These are phyloP conservation scores for Rosa persica DNA, from an alignment of 306 rosid genomes.

Conservation along the genomic window DNA sequence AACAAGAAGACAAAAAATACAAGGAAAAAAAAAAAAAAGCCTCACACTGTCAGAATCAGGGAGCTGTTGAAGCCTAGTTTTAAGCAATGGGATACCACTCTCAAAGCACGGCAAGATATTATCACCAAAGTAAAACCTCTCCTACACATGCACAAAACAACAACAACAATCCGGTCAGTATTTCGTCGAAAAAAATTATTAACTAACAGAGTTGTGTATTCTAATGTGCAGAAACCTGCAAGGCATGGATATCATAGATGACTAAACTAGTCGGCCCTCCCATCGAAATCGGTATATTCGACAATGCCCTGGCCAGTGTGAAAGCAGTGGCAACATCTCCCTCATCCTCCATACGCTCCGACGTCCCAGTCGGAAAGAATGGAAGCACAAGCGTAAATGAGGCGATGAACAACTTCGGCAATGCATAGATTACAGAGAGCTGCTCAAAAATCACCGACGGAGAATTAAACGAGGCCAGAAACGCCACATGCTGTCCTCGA, in stretches of 20 bases:
- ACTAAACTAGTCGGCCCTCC: slow-evolving; percentile 98
- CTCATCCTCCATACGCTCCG: slow-evolving; percentile 98
- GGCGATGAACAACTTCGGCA: slow-evolving; percentile 84
- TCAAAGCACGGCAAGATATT: slow-evolving; percentile 95
- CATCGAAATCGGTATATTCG: slow-evolving; percentile 90
- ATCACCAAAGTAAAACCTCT: slow-evolving; percentile 98
- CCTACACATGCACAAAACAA: slow-evolving; percentile 46
- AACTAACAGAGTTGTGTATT: not conserved
- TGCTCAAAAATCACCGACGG: slow-evolving; percentile 95
- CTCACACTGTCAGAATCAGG: slow-evolving; percentile 94
- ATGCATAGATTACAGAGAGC: slow-evolving; percentile 87
- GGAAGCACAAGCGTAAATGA: slow-evolving; percentile 96
- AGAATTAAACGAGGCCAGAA: slow-evolving; percentile 92
- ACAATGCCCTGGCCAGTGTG: slow-evolving; percentile 89
- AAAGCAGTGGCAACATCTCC: slow-evolving; percentile 98
- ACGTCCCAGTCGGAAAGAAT: slow-evolving; percentile 93
- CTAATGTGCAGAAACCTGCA: slow-evolving; percentile 64
- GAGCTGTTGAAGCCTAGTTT: slow-evolving; percentile 79
- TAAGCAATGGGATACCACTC: slow-evolving; percentile 92
- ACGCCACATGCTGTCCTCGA: slow-evolving; percentile 93
- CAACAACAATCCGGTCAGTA: slow-evolving; percentile 17
- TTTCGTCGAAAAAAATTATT: slow-evolving; percentile 3
- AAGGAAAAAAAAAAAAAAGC: slow-evolving; percentile 8
- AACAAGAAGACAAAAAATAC: no score
- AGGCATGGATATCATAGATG: slow-evolving; percentile 93